These are phyloP conservation scores for Suhomyces sp. DNA, from an alignment of 805 yeast species.

Conservation along the genomic window DNA sequence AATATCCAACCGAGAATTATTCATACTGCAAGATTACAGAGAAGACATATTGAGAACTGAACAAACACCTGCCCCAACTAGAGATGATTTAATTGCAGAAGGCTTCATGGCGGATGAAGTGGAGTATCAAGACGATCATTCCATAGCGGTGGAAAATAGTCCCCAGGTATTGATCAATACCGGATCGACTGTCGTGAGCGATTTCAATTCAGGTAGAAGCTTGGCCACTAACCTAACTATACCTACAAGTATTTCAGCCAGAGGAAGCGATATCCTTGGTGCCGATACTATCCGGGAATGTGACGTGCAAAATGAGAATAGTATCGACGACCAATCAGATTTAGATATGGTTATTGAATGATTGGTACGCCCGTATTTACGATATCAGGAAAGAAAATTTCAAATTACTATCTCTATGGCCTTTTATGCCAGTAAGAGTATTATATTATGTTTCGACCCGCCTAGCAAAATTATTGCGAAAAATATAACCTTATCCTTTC, in stretches of 20 bases:
- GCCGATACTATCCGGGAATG: conserved; percentile 6
- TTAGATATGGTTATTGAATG: conserved; percentile 48
- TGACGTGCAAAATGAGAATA: conserved; percentile 11
- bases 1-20: background rate
- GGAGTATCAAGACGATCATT: conserved; percentile 44
- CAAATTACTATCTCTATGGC: too few species aligned
- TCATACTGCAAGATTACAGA: background rate
- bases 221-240: conserved; percentile 18
- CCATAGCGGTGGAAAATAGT: conserved; percentile 18
- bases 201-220: conserved; percentile 17
- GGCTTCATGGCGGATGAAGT: conserved; percentile 50
- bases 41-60: background rate
- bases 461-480: too few species aligned
- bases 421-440: too few species aligned
- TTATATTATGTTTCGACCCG: too few species aligned
- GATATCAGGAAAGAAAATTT: too few species aligned
- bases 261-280: conserved; percentile 1
- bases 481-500: too few species aligned
- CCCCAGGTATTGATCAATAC: conserved; percentile 19
- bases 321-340: conserved; percentile 39
- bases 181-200: conserved; percentile 9
- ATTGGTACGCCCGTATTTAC: too few species aligned
- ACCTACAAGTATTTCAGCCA: conserved; percentile 13
- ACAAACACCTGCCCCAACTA: conserved; percentile 1
- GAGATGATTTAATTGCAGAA: conserved; percentile 27